These are phyloP conservation scores for Erigeron canadensis DNA, from an alignment of 129 eudicot species.

Conservation along the genomic window DNA sequence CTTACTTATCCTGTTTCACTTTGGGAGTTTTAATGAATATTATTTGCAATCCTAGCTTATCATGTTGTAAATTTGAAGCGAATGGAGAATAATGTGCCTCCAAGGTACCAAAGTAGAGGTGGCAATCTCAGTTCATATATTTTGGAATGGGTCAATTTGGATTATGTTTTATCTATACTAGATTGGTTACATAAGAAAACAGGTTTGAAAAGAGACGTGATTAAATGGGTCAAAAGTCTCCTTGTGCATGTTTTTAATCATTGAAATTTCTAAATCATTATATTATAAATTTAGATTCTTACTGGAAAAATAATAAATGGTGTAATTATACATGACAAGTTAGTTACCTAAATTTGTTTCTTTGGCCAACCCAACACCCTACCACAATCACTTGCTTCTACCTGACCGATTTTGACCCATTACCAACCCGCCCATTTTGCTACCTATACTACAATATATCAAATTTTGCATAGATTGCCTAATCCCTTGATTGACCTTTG, in stretches of 20 bases:
- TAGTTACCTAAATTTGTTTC: not conserved
- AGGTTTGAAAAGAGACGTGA: not conserved
- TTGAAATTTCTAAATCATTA: not conserved
- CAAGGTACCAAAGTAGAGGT: not conserved
- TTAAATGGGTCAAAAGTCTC: not conserved
- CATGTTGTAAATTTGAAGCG: not conserved
- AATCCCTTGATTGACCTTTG: constrained; percentile 3
- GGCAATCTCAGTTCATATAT: not conserved
- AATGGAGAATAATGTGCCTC: constrained; percentile 16
- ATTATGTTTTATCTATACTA: not conserved
- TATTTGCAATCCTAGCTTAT: not conserved
- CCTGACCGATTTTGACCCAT: not conserved
- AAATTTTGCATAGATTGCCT: not conserved
- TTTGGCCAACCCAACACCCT: not conserved
- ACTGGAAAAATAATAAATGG: not conserved
- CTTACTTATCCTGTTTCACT: not conserved
- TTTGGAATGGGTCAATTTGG: not conserved
- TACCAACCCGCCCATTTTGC: not conserved
- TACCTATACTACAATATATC: not conserved
- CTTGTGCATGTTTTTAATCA: not conserved
- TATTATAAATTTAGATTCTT: too few relatives aligned
- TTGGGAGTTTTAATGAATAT: not conserved
- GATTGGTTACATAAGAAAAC: not conserved
- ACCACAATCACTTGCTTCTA: not conserved
- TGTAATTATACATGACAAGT: not conserved